Evolutionary conservation across 2,329 filamentous ascomycete genomes (phyloP).

Genomic region (Helicocarpus griseus): DNA sequence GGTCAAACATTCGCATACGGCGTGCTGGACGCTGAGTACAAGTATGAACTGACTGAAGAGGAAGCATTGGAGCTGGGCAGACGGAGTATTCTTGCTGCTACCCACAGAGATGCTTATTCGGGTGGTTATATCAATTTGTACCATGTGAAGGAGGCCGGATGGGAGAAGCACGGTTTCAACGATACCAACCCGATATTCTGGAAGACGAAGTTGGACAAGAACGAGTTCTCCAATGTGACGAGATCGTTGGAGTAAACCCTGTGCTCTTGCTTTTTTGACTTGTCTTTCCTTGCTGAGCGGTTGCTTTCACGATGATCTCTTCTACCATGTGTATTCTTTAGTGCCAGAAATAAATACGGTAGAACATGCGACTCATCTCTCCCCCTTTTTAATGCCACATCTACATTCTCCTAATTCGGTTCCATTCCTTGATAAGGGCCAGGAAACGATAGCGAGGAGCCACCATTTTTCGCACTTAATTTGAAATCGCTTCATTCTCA

Average conservation of each 20-base stretch:
- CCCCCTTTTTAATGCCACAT: not conserved
- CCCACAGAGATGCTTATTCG: slow-evolving; percentile 95
- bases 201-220: slow-evolving; percentile 97
- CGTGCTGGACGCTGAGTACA: slow-evolving; percentile 92
- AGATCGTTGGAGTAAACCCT: slow-evolving; percentile 46
- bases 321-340: not conserved
- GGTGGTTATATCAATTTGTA: slow-evolving; percentile 98
- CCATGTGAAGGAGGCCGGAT: slow-evolving; percentile 97
- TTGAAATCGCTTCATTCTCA: no score
- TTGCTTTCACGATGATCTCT: not conserved
- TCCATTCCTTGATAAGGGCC: no score
- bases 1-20: slow-evolving; percentile 99
- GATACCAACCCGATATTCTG: slow-evolving; percentile 99
- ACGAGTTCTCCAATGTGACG: slow-evolving; percentile 94
- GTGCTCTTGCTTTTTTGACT: not conserved
- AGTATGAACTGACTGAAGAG: slow-evolving; percentile 75
- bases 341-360: not conserved
- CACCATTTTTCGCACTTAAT: no score
- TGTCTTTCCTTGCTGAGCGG: not conserved
- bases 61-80: slow-evolving; percentile 85
- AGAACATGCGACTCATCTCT: no score
- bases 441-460: no score
- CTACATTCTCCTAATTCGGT: no score
- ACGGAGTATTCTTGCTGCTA: slow-evolving; percentile 88
- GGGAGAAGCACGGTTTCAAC: slow-evolving; percentile 97